A percentile compares a stretch with the other conserved stretches of the same genome.
Conservation (phyloP, 75 land plant genomes). For the Sequoia sempervirens region DNA sequence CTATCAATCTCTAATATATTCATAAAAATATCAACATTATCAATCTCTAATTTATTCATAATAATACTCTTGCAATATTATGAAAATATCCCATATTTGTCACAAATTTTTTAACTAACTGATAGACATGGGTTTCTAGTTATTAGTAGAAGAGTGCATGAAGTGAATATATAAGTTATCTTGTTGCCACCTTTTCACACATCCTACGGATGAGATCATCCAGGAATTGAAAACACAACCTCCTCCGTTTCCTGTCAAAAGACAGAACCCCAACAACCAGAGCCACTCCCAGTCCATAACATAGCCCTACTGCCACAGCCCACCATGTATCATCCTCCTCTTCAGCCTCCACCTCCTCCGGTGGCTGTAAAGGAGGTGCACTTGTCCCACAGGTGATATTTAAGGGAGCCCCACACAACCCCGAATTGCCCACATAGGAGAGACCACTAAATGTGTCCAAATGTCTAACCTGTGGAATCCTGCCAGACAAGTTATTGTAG, state of each 20-base stretch:
- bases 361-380: no score
- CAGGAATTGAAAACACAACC: background rate
- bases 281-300: background rate
- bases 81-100: no score
- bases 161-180: no score
- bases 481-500: constrained; percentile 10
- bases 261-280: no score
- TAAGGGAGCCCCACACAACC: background rate
- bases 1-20: no score
- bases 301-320: background rate
- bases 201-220: background rate
- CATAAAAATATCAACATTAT: no score
- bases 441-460: background rate
- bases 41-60: no score
- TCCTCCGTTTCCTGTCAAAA: background rate
- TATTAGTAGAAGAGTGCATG: no score
- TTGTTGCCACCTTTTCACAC: background rate
- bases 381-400: no score
- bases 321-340: background rate
- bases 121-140: no score
- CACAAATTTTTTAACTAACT: no score
- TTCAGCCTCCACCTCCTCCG: background rate
- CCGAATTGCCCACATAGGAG: background rate
- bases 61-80: no score
- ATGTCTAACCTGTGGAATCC: background rate